Base-by-base conservation (phyloP, 495 filamentous ascomycete species). In the Penicillium ochrochloron region DNA sequence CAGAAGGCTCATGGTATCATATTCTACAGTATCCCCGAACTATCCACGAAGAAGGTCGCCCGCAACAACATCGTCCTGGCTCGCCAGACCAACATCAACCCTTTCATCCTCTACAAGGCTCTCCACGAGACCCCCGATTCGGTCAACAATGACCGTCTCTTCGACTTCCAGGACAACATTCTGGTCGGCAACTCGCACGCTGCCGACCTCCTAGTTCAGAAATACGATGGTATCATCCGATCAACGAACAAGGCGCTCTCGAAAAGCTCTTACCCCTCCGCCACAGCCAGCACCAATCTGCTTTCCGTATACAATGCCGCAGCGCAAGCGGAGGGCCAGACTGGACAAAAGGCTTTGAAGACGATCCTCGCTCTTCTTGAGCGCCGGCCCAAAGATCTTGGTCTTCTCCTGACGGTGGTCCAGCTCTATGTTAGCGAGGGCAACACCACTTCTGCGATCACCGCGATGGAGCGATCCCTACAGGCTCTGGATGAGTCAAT, bases 281-380 rank as follows among this genome's bases (percentile, higher is more conserved):
- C 81, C 3, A 85, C 88, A 33, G 70, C 87, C 14, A 78, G 82
- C 66, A 80, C 82, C 34, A 90, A 88, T 64, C 78, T 85, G 48
- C 79, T 93, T 1, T 89, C 90, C 3, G 90, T 92, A 14, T 83
- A 96, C 69, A 90, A 90, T 61, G 92, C 95, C 14, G 93, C 94
- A 25, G 94, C 92, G 21, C 83, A 88, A 58, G 84, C 88, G 5
- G 82, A 86, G 57, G 85, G 86, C 51, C 75, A 85, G 67, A 85
- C 83, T 7, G 89, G 87, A 46, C 87, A 89, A 57, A 81, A 88
- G 19, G 89, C 87, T 17, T 75, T 97, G n/a, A 91, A 89, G 68
- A 74, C 86, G 37, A 85, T 97, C 21, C 77, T 92, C 1, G 85
- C 90, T 0, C 72, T 94, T n/a, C 80, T 96, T 11, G 89, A 92